Conservation (phyloP, 441 rosid genomes). For the Monsonia emarginata region DNA sequence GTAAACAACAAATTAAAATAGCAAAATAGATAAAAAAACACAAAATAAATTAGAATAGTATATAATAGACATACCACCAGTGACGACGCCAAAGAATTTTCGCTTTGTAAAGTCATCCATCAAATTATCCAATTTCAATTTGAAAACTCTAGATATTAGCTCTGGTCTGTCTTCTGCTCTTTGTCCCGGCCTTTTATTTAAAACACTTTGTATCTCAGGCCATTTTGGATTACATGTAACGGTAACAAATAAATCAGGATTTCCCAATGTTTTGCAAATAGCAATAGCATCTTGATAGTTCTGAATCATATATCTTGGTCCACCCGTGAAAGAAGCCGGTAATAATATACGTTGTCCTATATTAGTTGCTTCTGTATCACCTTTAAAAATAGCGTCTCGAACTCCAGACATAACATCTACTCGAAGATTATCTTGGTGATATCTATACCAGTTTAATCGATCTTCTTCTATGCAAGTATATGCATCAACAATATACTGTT, state of each 20-base stretch:
- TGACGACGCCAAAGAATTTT: background rate
- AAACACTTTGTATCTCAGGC: background rate
- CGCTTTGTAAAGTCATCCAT: background rate
- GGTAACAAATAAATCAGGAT: background rate
- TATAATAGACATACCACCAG: background rate
- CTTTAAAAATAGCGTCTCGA: conserved; percentile 1
- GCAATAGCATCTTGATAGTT: conserved; percentile 10
- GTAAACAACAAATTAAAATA: too few species aligned
- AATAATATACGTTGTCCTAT: background rate
- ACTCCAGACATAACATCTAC: background rate
- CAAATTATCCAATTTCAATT: background rate
- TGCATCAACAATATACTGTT: background rate
- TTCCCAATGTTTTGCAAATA: background rate
- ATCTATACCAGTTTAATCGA: background rate
- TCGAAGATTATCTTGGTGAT: background rate
- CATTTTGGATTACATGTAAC: conserved; percentile 8
- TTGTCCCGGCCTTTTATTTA: background rate
- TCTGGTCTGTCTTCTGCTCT: conserved; percentile 5
- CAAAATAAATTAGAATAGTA: too few species aligned
- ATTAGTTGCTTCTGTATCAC: background rate
- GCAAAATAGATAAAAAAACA: too few species aligned
- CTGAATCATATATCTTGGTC: conserved; percentile 5
- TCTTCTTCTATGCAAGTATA: background rate
- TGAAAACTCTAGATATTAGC: background rate
- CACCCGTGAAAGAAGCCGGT: background rate